Evolutionary conservation across 768 basidiomycete genomes (phyloP).

Genomic region (Kwoniella shandongensis): DNA sequence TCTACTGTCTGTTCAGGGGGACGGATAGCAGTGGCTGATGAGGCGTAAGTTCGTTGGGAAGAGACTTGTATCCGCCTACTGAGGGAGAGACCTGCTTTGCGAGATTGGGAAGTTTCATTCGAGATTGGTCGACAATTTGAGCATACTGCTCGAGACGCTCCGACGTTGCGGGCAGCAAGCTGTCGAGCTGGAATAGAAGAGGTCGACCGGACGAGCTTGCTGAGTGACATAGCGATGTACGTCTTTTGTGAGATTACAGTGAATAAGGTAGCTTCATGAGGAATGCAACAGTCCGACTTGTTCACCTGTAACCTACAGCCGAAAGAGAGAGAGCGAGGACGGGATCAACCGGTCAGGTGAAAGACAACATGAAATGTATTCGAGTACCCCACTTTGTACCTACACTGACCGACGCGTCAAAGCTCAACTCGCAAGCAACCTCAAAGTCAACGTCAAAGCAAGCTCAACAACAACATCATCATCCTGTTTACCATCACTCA

Average conservation of each 20-base stretch:
- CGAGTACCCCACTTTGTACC: neutral
- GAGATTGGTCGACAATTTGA: too few species aligned
- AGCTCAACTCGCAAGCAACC: too few species aligned
- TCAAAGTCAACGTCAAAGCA: neutral
- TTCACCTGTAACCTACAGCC: too few species aligned
- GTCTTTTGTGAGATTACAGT: neutral
- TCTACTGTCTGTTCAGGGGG: neutral
- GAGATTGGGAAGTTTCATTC: too few species aligned
- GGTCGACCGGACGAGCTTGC: conserved; percentile 10
- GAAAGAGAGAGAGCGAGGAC: neutral
- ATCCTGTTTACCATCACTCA: too few species aligned
- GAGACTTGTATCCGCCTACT: too few species aligned
- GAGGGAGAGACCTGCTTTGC: neutral
- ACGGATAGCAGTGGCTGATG: conserved; percentile 10
- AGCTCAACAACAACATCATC: too few species aligned
- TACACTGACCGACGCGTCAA: conserved; percentile 7
- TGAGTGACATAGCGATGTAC: conserved; percentile 5
- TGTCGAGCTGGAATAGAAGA: too few species aligned
- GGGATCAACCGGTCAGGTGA: neutral
- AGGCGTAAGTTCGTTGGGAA: conserved; percentile 7
- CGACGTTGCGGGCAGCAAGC: too few species aligned
- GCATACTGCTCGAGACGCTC: too few species aligned
- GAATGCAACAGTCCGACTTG: too few species aligned
- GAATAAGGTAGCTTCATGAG: neutral
- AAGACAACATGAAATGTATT: conserved; percentile 19